A percentile compares a stretch with the other conserved stretches of the same genome.
These are phyloP conservation scores for Microcera coccophila DNA, from an alignment of 2,329 filamentous ascomycete genomes.

Conservation along the genomic window DNA sequence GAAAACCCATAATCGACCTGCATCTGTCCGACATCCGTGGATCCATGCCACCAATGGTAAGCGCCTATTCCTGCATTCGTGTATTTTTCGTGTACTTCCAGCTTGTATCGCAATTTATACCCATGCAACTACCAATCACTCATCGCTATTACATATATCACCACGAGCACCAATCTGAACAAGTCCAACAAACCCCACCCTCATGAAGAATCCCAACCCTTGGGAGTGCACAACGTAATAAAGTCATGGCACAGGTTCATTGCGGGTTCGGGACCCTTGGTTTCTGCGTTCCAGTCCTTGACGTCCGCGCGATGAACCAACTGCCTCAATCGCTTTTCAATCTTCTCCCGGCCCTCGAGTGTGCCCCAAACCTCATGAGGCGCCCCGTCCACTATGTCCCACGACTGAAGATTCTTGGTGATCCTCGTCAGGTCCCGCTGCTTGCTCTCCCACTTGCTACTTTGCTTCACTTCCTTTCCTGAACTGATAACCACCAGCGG, in stretches of 20 bases:
- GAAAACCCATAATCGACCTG: no score
- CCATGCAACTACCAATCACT: no score
- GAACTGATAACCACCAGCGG: constrained; percentile 81
- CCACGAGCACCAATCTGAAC: neutral
- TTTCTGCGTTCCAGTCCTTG: neutral
- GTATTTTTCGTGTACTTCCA: no score
- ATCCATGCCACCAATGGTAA: no score
- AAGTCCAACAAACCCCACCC: neutral
- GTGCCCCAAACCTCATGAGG: constrained; percentile 85
- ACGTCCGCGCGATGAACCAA: constrained; percentile 46
- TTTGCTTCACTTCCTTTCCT: constrained; percentile 63
- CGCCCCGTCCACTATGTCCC: constrained; percentile 83
- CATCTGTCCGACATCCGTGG: no score
- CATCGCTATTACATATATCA: no score
- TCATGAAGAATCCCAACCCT: neutral
- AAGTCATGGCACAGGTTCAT: neutral
- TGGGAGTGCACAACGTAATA: neutral
- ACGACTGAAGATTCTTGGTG: constrained; percentile 72
- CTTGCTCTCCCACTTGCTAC: constrained; percentile 73
- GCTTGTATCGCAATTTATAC: no score
- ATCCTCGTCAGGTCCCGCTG: constrained; percentile 80
- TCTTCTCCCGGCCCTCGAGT: constrained; percentile 63
- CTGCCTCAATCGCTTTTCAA: constrained; percentile 75
- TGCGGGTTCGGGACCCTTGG: neutral
- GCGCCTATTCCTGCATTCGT: no score